phyloP scores from a whole-genome alignment of 805 yeast genomes.

The Cyberlindnera euphorbiae region DNA sequence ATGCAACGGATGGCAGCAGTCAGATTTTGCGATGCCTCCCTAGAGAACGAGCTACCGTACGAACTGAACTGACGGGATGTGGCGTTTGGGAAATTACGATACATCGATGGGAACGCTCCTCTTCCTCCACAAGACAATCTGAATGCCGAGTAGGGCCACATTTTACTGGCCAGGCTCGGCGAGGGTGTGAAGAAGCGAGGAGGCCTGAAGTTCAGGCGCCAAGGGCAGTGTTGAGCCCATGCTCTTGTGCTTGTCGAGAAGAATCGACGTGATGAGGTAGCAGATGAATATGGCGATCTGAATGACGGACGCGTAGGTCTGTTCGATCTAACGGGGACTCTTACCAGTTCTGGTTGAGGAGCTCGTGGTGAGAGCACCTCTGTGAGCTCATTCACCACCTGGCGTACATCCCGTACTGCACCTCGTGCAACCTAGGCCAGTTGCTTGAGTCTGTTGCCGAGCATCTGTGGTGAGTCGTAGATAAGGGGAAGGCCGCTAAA shows the following conservation, averaged over 20 bases:
- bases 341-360: slow-evolving; percentile 32
- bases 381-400: slow-evolving; percentile 43
- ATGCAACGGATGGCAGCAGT: slow-evolving; percentile 43
- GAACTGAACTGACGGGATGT: slow-evolving; percentile 36
- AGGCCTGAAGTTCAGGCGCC: slow-evolving; percentile 6
- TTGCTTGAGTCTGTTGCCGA: slow-evolving; percentile 36
- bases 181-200: slow-evolving; percentile 3
- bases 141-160: slow-evolving; percentile 26
- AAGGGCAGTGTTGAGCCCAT: too few species aligned
- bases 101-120: slow-evolving; percentile 28
- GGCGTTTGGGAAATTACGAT: slow-evolving; percentile 32
- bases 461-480: slow-evolving; percentile 20
- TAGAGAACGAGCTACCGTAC: slow-evolving; percentile 35
- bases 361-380: slow-evolving; percentile 29
- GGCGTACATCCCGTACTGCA: slow-evolving; percentile 42
- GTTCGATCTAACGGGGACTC: slow-evolving; percentile 35
- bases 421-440: slow-evolving; percentile 41
- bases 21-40: slow-evolving; percentile 55
- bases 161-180: slow-evolving; percentile 9
- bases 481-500: slow-evolving; percentile 3
- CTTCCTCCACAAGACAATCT: slow-evolving; percentile 21
- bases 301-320: slow-evolving; percentile 7
- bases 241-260: slow-evolving; percentile 1
- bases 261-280: slow-evolving; percentile 18
- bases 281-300: slow-evolving; percentile 17